A percentile compares a stretch with the other conserved stretches of the same genome.
These are phyloP conservation scores for Trichoderma polysporum DNA, from an alignment of 2,329 filamentous ascomycete genomes.

Conservation along the genomic window DNA sequence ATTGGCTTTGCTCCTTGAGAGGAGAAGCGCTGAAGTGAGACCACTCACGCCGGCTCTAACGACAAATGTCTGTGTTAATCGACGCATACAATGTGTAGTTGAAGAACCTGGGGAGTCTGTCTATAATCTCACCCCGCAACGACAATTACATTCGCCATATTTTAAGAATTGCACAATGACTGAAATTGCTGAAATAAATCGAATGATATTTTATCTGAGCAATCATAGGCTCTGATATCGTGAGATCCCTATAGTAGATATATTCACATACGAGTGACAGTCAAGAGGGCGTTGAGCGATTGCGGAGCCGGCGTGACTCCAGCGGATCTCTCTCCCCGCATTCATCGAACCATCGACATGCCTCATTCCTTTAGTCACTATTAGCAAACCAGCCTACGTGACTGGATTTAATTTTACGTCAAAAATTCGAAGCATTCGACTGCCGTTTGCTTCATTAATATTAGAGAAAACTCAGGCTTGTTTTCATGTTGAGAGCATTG, in stretches of 20 bases:
- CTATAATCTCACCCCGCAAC: slow-evolving; percentile 35
- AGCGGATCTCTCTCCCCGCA: slow-evolving; percentile 6
- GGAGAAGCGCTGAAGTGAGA: slow-evolving; percentile 50
- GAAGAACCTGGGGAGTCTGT: not conserved
- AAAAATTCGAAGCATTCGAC: not conserved
- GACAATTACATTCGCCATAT: slow-evolving; percentile 35
- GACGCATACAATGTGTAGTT: not conserved
- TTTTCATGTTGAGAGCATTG: no score
- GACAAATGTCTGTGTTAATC: not conserved
- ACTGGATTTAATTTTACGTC: not conserved
- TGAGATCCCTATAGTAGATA: no score
- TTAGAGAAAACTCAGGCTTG: not conserved
- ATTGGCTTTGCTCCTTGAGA: slow-evolving; percentile 46
- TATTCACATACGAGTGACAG: not conserved
- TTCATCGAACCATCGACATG: not conserved
- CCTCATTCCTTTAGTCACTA: not conserved
- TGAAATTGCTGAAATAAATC: not conserved
- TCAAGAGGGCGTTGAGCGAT: not conserved
- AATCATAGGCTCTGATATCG: not conserved
- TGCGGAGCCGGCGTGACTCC: slow-evolving; percentile 7
- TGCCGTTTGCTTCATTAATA: no score
- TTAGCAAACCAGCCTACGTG: not conserved
- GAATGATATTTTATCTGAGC: not conserved
- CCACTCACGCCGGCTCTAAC: slow-evolving; percentile 51
- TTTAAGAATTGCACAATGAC: not conserved